A percentile compares a stretch with the other conserved stretches of the same genome.
These are phyloP conservation scores for Podochytrium sp. DNA, from an alignment of 192 early-diverging fungal species.

Conservation along the genomic window DNA sequence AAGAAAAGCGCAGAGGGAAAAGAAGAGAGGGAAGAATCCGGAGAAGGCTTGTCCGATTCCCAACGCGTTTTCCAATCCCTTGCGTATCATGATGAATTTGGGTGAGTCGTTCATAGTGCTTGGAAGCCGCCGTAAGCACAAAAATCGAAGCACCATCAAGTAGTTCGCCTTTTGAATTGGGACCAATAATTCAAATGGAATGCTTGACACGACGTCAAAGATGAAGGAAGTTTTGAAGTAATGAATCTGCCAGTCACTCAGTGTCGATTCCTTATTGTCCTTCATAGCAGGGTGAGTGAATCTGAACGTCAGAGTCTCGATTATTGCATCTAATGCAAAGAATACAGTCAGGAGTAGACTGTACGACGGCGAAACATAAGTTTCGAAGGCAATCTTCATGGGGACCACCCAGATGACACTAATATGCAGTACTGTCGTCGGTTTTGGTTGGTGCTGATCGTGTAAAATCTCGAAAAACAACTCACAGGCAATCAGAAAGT, in stretches of 20 bases:
- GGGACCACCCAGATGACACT: constrained; percentile 6
- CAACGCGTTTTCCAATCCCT: constrained; percentile 10
- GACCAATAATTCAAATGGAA: constrained; percentile 18
- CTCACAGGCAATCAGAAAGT: constrained; percentile 37
- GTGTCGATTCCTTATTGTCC: constrained; percentile 11
- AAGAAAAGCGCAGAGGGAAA: constrained; percentile 36
- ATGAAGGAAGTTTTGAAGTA: neutral
- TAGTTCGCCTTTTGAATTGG: neutral
- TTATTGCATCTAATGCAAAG: constrained; percentile 18
- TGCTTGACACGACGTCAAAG: constrained; percentile 1
- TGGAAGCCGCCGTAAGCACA: constrained; percentile 13
- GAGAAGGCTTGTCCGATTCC: constrained; percentile 45
- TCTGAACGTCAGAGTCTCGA: constrained; percentile 18
- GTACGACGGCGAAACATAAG: neutral
- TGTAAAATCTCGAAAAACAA: neutral
- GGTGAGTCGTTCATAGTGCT: constrained; percentile 10
- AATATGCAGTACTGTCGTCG: constrained; percentile 1
- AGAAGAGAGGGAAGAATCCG: constrained; percentile 39
- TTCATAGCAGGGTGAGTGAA: constrained; percentile 13
- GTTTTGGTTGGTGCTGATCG: neutral
- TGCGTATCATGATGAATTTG: neutral
- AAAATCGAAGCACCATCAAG: neutral
- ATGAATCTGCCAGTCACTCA: constrained; percentile 20
- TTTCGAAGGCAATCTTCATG: constrained; percentile 14
- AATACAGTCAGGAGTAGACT: constrained; percentile 1